These are phyloP conservation scores for Barnettozyma vustinii DNA, from an alignment of 805 yeast genomes.

Conservation along the genomic window DNA sequence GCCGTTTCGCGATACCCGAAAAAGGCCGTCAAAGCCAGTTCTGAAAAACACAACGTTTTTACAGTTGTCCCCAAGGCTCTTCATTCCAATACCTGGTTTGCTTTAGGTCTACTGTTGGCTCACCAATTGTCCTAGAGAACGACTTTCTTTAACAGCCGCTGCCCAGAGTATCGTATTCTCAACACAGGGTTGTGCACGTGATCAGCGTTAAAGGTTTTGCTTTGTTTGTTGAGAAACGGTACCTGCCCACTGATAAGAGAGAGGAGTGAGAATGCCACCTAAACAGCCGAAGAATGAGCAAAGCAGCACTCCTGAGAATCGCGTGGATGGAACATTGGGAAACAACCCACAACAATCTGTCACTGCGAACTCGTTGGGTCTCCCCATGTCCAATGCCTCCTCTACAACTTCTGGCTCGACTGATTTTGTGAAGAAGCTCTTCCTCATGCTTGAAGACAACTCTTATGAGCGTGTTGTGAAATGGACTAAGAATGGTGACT, in stretches of 20 bases:
- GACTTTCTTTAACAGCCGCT: background rate
- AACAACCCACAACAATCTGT: background rate
- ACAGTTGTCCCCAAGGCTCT: background rate
- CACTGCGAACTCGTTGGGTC: slow-evolving; percentile 14
- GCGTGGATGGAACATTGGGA: background rate
- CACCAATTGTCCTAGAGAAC: background rate
- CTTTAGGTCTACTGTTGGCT: background rate
- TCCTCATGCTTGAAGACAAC: slow-evolving; percentile 80
- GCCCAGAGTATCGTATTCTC: background rate
- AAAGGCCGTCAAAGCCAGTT: background rate
- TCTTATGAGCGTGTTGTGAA: slow-evolving; percentile 69
- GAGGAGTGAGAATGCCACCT: background rate
- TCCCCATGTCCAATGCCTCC: slow-evolving; percentile 19
- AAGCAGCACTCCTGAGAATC: background rate
- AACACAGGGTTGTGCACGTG: background rate
- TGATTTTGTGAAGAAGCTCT: slow-evolving; percentile 74
- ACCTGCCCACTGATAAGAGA: background rate
- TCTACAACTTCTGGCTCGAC: slow-evolving; percentile 45
- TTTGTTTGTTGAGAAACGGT: background rate
- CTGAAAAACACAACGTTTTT: background rate
- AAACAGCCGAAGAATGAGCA: background rate
- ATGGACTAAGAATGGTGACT: slow-evolving; percentile 84
- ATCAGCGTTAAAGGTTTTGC: background rate
- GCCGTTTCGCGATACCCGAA: too few species aligned
- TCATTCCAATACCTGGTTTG: background rate